phyloP scores from a whole-genome alignment of 805 yeast genomes.

The Monosporozyma servazzii region DNA sequence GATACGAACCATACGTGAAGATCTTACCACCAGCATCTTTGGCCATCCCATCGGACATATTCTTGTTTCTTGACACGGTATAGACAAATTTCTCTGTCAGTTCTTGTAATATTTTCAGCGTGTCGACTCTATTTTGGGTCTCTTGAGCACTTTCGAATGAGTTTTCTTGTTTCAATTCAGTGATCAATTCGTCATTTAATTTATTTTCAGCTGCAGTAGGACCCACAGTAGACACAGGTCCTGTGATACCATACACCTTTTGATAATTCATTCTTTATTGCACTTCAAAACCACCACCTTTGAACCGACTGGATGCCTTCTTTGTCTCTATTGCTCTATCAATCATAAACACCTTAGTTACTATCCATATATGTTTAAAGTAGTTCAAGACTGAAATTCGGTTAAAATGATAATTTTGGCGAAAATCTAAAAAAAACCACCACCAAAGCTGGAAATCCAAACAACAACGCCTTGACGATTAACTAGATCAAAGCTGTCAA shows the following conservation, averaged over 20 bases:
- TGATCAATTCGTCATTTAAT: slow-evolving; percentile 66
- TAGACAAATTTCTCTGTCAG: slow-evolving; percentile 76
- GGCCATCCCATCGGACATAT: slow-evolving; percentile 97
- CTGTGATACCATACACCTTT: slow-evolving; percentile 29
- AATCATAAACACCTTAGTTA: too few species aligned
- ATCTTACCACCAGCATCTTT: slow-evolving; percentile 94
- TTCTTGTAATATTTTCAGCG: slow-evolving; percentile 60
- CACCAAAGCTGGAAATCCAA: too few species aligned
- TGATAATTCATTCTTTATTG: slow-evolving; percentile 28
- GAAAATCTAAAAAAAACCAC: background rate
- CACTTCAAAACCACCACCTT: too few species aligned
- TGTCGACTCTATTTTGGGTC: slow-evolving; percentile 71
- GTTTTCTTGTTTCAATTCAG: slow-evolving; percentile 70
- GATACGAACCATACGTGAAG: slow-evolving; percentile 91
- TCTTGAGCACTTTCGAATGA: slow-evolving; percentile 86
- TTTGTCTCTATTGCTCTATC: background rate
- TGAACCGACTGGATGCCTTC: too few species aligned
- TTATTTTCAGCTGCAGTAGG: slow-evolving; percentile 74
- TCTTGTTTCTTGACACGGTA: slow-evolving; percentile 66
- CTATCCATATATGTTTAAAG: too few species aligned
- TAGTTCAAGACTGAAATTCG: too few species aligned
- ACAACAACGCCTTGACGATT: background rate
- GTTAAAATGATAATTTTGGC: background rate
- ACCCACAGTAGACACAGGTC: slow-evolving; percentile 75
- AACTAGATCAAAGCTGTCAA: too few species aligned